Evolutionary conservation across 495 filamentous ascomycete genomes (phyloP), one percentile per base, ranked within the genome.

Genomic region (Sabuloglossum arenarium): DNA sequence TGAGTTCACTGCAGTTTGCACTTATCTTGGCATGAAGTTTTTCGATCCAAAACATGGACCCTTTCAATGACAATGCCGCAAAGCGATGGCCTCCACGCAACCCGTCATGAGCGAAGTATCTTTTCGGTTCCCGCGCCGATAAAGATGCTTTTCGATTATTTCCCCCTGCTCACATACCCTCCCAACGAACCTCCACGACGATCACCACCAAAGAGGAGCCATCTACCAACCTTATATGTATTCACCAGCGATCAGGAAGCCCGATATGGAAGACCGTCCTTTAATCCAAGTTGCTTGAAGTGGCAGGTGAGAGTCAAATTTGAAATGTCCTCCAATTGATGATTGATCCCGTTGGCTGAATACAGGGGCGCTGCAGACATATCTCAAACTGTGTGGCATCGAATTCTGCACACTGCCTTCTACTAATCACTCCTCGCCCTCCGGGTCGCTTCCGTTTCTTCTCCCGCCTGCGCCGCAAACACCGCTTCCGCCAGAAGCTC

Each of bases 241-340:
- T 97, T 95, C 67, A 76, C 76, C 52, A 79, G 79, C 12, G 74
- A 79, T 0, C 68, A 73, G 27, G 84, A 81, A 58, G 87, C 82
- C 23, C 63, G 66, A 27, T 61, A 63, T 31, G 83, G 81, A 12
- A 66, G 71, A 25, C 86, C 88, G 23, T 90, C 85, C 52, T 95
- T 85, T 71, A 96, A 97, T 69, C 91, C 91, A 3, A 78, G 78
- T 61, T 98, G 91, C 73, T 73, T 98, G 59, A 95, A 90, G 70
- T 96, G 88, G 88, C 91, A 96, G 83, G 90, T 88, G 63, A 51
- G 80, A 51, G 80, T 73, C 5, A 50, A 28, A n/a, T n/a, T 29
- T n/a, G n/a, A n/a, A 53, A 32, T 43, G 14, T 14, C n/a, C n/a
- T 43, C 19, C 21, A 30, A 39, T 28, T 39, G 25, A 14, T 3